Conservation (phyloP, 192 early-diverging fungal species). For the Chytriomyces sp. region DNA sequence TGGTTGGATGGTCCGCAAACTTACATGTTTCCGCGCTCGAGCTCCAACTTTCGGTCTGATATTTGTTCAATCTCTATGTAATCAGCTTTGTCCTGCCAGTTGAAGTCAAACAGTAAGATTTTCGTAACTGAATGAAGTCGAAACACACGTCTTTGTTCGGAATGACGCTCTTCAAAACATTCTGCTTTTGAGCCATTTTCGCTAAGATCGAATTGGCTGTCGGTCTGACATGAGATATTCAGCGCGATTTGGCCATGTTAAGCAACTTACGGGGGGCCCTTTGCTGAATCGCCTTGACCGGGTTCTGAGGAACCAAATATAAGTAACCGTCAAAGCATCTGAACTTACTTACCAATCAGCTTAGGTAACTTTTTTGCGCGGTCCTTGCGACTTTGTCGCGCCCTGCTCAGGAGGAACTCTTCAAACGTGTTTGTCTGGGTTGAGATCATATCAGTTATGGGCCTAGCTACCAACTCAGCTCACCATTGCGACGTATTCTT, state of each 20-base stretch:
- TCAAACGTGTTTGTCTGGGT: constrained; percentile 61
- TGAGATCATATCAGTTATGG: not conserved
- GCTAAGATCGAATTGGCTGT: constrained; percentile 12
- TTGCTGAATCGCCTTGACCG: not conserved
- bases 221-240: constrained; percentile 8
- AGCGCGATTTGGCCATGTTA: too few relatives aligned
- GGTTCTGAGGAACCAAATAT: not conserved
- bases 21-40: constrained; percentile 56
- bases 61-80: not conserved
- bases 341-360: constrained; percentile 16
- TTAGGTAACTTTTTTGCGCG: constrained; percentile 47
- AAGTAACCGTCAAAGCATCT: too few relatives aligned
- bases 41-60: constrained; percentile 38
- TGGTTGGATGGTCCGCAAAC: not conserved
- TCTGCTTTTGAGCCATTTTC: constrained; percentile 19
- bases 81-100: too few relatives aligned
- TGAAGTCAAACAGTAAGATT: too few relatives aligned
- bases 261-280: constrained; percentile 12
- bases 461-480: not conserved
- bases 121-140: not conserved
- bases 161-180: constrained; percentile 15
- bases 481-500: constrained; percentile 58
- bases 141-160: constrained; percentile 18
- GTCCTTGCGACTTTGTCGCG: constrained; percentile 47
- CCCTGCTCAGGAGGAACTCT: constrained; percentile 54